These are phyloP conservation scores for Teunomyces stri DNA, from an alignment of 805 yeast genomes.

Conservation along the genomic window DNA sequence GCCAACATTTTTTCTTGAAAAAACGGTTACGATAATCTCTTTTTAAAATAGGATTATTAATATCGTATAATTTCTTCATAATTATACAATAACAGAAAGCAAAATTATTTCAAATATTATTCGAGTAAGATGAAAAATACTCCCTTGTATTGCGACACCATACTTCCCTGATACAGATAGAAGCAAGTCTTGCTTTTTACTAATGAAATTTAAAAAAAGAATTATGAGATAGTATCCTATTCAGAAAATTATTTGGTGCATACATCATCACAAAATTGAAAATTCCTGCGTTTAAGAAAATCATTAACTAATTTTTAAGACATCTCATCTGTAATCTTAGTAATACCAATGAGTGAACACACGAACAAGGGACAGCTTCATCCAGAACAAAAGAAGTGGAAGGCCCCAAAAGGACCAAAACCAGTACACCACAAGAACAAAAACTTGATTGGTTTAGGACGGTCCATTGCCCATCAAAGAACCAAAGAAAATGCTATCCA, in stretches of 20 bases:
- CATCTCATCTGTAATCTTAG: constrained; percentile 1
- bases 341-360: constrained; percentile 16
- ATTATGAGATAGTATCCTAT: too few relatives aligned
- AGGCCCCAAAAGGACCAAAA: constrained; percentile 89
- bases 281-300: neutral
- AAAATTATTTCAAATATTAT: too few relatives aligned
- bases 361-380: constrained; percentile 42
- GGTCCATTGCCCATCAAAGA: constrained; percentile 75
- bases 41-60: too few relatives aligned
- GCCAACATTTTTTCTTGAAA: neutral
- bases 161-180: too few relatives aligned
- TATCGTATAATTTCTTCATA: too few relatives aligned
- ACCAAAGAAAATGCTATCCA: constrained; percentile 66
- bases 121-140: too few relatives aligned
- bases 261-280: neutral
- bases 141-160: too few relatives aligned
- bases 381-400: constrained; percentile 67
- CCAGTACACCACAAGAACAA: constrained; percentile 82
- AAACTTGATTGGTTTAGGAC: constrained; percentile 81
- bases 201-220: too few relatives aligned
- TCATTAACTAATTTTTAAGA: neutral
- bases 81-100: too few relatives aligned
- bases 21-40: too few relatives aligned
- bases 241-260: too few relatives aligned
- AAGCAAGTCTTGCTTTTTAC: too few relatives aligned